A percentile compares a stretch with the other conserved stretches of the same genome.
Evolutionary conservation across 1,284 basidiomycete species (phyloP).

Genomic region (Heliocybe sulcata): DNA sequence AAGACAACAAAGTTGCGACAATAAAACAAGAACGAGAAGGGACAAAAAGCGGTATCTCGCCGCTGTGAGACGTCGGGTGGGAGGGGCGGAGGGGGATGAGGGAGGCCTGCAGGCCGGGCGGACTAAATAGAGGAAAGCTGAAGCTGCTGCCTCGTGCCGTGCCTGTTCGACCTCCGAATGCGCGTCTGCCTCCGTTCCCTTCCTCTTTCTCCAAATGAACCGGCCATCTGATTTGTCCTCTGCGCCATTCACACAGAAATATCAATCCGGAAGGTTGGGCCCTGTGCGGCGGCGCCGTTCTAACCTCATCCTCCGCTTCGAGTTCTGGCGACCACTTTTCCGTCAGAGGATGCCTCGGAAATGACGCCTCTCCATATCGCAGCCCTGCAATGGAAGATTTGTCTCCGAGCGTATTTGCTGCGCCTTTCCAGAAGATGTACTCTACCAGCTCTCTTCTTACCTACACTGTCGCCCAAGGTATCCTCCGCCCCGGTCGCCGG

Average conservation of each 20-base stretch:
- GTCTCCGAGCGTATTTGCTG: background rate
- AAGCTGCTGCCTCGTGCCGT: background rate
- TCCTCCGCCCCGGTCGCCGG: background rate
- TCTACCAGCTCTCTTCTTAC: background rate
- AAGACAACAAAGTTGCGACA: background rate
- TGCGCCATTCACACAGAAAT: background rate
- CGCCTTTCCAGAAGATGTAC: background rate
- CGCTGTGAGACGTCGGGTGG: background rate
- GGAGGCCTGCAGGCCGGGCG: background rate
- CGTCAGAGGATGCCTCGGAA: background rate
- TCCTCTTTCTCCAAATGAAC: background rate
- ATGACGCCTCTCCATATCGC: conserved; percentile 1
- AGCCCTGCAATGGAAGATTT: conserved; percentile 3
- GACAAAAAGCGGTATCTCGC: background rate
- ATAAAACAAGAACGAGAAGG: conserved; percentile 5
- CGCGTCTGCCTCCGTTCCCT: background rate
- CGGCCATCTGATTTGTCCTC: background rate
- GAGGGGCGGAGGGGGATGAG: conserved; percentile 1
- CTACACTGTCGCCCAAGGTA: background rate
- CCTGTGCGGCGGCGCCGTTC: background rate
- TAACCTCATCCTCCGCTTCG: background rate
- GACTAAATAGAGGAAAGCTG: background rate
- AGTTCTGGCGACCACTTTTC: background rate
- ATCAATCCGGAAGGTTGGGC: background rate
- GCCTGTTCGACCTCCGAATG: background rate